Evolutionary conservation across 2,329 filamentous ascomycete species (phyloP).

Genomic region (Fusarium sp.): DNA sequence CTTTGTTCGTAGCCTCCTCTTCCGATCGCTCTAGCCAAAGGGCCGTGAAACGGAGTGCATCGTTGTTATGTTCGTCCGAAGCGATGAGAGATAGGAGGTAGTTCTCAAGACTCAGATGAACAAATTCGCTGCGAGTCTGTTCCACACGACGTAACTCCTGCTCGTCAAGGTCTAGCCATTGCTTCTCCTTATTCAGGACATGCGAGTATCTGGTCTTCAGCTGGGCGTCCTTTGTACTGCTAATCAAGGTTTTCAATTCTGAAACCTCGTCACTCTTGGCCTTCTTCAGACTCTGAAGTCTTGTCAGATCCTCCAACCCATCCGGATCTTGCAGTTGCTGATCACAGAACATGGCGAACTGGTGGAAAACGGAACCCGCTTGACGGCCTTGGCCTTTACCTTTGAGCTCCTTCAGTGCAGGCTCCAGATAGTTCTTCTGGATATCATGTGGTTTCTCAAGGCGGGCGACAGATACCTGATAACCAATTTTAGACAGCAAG

Average conservation of each 20-base stretch:
- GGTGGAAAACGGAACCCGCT: slow-evolving; percentile 90
- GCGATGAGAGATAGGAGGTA: slow-evolving; percentile 88
- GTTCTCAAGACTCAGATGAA: slow-evolving; percentile 92
- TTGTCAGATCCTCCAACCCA: slow-evolving; percentile 83
- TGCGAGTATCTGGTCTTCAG: slow-evolving; percentile 69
- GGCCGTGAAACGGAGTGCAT: slow-evolving; percentile 91
- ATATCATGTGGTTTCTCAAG: slow-evolving; percentile 93
- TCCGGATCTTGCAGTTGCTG: slow-evolving; percentile 91
- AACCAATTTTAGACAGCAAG: slow-evolving; percentile 86
- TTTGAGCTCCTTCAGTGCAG: slow-evolving; percentile 85
- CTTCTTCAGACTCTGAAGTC: slow-evolving; percentile 82
- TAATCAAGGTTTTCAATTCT: slow-evolving; percentile 75
- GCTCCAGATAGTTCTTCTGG: slow-evolving; percentile 85
- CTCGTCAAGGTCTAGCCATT: slow-evolving; percentile 91
- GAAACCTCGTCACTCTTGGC: slow-evolving; percentile 85
- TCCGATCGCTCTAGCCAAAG: slow-evolving; percentile 91
- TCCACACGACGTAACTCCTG: slow-evolving; percentile 85
- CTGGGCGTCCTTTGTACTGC: slow-evolving; percentile 64
- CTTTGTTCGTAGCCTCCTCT: slow-evolving; percentile 81
- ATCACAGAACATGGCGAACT: slow-evolving; percentile 96
- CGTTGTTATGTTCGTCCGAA: slow-evolving; percentile 89
- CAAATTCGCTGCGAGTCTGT: slow-evolving; percentile 81
- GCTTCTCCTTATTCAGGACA: slow-evolving; percentile 79
- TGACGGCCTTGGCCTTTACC: slow-evolving; percentile 76
- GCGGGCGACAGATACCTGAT: slow-evolving; percentile 89